Base-by-base conservation (phyloP, 106 monocot genomes). In the Allium fistulosum region DNA sequence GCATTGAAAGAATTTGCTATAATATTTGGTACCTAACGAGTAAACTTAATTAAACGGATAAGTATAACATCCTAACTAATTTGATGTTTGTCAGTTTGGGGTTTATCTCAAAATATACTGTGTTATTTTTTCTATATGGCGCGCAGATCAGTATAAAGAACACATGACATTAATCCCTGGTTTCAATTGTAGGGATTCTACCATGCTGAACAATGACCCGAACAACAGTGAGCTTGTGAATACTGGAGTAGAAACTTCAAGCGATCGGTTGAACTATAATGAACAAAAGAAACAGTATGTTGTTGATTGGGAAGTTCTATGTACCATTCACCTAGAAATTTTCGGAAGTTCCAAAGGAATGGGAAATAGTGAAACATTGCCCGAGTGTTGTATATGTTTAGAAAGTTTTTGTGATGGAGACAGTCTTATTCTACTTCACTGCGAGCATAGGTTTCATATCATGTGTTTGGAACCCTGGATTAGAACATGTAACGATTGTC, bases 401-500 rank as follows among this genome's bases (percentile, higher is more conserved):
- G 76, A 77, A 27, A 70, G 58, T 48, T 77, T 70, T 45, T 49
- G 22, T 9, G 76, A 77, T 11, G 76, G 70, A 14, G 70, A 71
- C 37, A 2, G 28, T 22, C 57, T 77, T 8, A 50, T 77, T 37
- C 55, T 61, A 65, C 26, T 77, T 26, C 16, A 12, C 7, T 77
- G 76, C 62, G 26, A 13, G 12, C 76, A 77, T 62, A 70, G 64
- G 70, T 77, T 77, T 61, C 76, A 77, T 57, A 52, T 64, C 17
- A 4, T 7, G 17, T 77, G 76, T 51, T 58, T 77, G 12, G 46
- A 77, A 58, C 64, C 70, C 27, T 77, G 76, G 76, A 11, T 77
- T 6, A 62, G 17, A 50, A 64, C 64, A 11, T 63, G 55, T 15
- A 61, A 65, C 15, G 48, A 65, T 65, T 77, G 76, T 62, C 76